These are phyloP conservation scores for Coniophora puteana DNA, from an alignment of 1,284 basidiomycete genomes.

Conservation along the genomic window DNA sequence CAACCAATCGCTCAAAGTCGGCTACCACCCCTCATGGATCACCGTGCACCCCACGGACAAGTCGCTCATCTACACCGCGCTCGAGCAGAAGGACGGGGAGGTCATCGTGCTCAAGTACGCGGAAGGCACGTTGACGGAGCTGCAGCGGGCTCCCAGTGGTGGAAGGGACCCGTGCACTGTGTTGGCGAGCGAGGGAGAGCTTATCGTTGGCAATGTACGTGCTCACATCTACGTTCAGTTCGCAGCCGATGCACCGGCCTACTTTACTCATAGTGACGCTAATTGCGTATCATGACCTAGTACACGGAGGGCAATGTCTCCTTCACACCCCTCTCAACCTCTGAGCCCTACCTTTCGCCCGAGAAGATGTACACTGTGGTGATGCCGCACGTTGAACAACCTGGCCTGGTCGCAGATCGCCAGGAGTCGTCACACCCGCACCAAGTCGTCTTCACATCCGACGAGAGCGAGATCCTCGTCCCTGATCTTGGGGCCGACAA, in stretches of 20 bases:
- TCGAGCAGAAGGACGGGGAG: slow-evolving; percentile 61
- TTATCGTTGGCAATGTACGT: slow-evolving; percentile 67
- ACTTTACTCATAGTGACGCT: not conserved
- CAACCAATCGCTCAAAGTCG: slow-evolving; percentile 44
- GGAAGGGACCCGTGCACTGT: slow-evolving; percentile 62
- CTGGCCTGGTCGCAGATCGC: slow-evolving; percentile 56
- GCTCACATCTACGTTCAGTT: not conserved
- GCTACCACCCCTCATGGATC: slow-evolving; percentile 70
- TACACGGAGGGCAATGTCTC: slow-evolving; percentile 58
- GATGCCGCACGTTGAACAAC: slow-evolving; percentile 43
- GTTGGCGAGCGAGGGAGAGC: slow-evolving; percentile 42
- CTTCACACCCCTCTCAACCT: slow-evolving; percentile 44
- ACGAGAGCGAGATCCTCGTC: slow-evolving; percentile 54
- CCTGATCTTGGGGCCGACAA: slow-evolving; percentile 70
- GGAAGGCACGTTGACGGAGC: slow-evolving; percentile 34
- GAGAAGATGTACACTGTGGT: slow-evolving; percentile 23
- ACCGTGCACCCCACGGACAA: slow-evolving; percentile 51
- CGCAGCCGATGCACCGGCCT: not conserved
- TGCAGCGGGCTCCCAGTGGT: slow-evolving; percentile 24
- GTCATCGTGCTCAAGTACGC: slow-evolving; percentile 52
- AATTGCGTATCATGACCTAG: slow-evolving; percentile 30
- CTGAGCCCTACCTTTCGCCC: slow-evolving; percentile 37
- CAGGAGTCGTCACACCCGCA: slow-evolving; percentile 69
- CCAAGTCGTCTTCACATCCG: slow-evolving; percentile 46
- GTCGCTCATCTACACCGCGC: slow-evolving; percentile 47